These are phyloP conservation scores for Acanthamoeba triangularis DNA, from an alignment of 208 protist species.

Conservation along the genomic window DNA sequence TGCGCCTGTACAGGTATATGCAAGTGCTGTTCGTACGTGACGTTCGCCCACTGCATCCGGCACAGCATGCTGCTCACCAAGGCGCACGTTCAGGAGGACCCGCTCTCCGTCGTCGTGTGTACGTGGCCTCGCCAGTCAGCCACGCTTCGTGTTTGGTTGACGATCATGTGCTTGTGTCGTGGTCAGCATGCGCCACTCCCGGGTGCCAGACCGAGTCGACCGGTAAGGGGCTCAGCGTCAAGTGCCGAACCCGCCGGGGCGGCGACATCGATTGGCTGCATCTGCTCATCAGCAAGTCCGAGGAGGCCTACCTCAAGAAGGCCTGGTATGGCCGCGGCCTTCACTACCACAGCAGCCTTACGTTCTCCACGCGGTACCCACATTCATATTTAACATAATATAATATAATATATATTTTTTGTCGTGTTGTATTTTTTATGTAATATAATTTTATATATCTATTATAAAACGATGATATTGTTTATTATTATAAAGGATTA, in stretches of 20 bases:
- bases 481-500: too few relatives aligned
- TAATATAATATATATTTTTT: not conserved
- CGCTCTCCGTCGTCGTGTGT: not conserved
- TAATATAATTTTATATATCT: too few relatives aligned
- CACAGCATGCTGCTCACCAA: not conserved
- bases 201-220: not conserved
- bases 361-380: not conserved
- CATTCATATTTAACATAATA: too few relatives aligned
- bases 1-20: not conserved
- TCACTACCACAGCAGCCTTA: not conserved
- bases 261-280: not conserved
- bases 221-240: not conserved
- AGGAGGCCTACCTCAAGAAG: not conserved
- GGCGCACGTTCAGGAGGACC: not conserved
- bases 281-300: not conserved
- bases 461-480: too few relatives aligned
- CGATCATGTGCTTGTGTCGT: too few relatives aligned
- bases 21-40: not conserved
- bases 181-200: not conserved
- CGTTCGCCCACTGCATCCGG: not conserved
- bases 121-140: not conserved
- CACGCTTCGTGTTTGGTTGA: too few relatives aligned
- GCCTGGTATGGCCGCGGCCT: slow-evolving; percentile 13
- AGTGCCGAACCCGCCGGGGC: not conserved
- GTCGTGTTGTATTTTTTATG: too few relatives aligned